Evolutionary conservation across 2,329 filamentous ascomycete species (phyloP), one percentile per base, ranked within the genome.

Genomic region (Clonostachys chloroleuca): DNA sequence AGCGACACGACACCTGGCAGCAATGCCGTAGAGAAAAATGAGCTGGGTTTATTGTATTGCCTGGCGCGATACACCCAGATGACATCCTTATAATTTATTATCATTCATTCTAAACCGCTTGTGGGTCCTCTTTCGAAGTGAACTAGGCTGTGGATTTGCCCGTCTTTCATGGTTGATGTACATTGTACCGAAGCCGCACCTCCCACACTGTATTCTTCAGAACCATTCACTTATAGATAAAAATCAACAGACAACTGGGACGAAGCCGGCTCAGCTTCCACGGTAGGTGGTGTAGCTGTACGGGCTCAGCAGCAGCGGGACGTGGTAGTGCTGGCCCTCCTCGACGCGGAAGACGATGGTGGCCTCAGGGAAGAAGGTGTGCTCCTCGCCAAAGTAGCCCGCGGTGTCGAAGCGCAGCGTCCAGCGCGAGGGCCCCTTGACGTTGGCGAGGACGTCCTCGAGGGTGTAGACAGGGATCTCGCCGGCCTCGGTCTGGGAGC

Each of bases 201-300:
- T 33, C 17, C 17, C 14, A 34, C 34, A 46, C 40, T 42, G 45
- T 20, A 17, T 35, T n/a, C 24, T 30, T 30, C 2, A 30, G 24
- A 30, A 30, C 24, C 8, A 30, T 30, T 30, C 24, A n/a, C 17
- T 40, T 18, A 40, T n/a, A 40, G 24, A 42, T 40, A 13, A n/a
- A 9, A 20, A 18, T 46, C 17, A 30, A 30, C 24, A 30, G 24
- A 30, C 24, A 24, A 4, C 24, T 30, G 24, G 3, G 9, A 10
- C 4, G 24, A 10, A 30, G 24, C 7, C 24, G 24, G 24, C 55
- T 71, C 70, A 90, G 63, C 84, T 89, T 14, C 89, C 89, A 43
- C 89, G 73, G 67, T 94, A 94, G 10, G 88, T 92, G 39, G 86
- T 87, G 68, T 90, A 94, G 62, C 85, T 87, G 68, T 84, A 92